These are phyloP conservation scores for Jackrogersella minutella DNA, from an alignment of 495 filamentous ascomycete genomes.

Conservation along the genomic window DNA sequence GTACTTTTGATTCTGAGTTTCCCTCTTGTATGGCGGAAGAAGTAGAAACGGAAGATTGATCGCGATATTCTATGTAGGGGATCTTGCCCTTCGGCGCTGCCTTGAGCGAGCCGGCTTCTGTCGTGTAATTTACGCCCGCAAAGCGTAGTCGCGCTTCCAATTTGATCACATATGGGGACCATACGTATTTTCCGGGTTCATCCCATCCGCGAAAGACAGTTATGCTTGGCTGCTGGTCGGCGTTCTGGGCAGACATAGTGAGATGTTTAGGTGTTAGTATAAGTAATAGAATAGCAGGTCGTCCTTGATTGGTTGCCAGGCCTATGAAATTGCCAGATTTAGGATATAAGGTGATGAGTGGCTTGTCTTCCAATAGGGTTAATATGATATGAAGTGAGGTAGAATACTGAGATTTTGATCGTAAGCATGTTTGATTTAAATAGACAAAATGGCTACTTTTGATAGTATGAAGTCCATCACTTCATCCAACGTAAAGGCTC, in stretches of 20 bases:
- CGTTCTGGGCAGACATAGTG: conserved; percentile 24
- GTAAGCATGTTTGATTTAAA: neutral
- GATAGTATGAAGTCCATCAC: neutral
- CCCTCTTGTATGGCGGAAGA: conserved; percentile 8
- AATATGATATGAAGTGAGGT: neutral
- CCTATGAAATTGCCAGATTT: neutral
- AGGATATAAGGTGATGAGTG: no score
- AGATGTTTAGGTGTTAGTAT: neutral
- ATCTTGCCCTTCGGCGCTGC: conserved; percentile 66
- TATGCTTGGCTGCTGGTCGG: conserved; percentile 33
- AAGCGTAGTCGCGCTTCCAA: conserved; percentile 70
- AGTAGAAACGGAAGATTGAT: neutral
- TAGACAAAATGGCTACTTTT: neutral
- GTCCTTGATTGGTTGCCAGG: neutral
- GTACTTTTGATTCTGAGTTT: neutral
- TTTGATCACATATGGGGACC: conserved; percentile 73
- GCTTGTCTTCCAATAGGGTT: no score
- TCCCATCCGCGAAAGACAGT: conserved; percentile 64
- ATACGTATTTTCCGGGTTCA: conserved; percentile 53
- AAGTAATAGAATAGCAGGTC: neutral
- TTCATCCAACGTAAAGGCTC: conserved; percentile 7
- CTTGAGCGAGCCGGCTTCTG: conserved; percentile 51
- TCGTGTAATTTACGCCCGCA: conserved; percentile 55
- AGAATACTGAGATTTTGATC: neutral
- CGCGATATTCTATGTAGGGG: conserved; percentile 59